These are phyloP conservation scores for Sicyos baderoa DNA, from an alignment of 306 rosid species.

Conservation along the genomic window DNA sequence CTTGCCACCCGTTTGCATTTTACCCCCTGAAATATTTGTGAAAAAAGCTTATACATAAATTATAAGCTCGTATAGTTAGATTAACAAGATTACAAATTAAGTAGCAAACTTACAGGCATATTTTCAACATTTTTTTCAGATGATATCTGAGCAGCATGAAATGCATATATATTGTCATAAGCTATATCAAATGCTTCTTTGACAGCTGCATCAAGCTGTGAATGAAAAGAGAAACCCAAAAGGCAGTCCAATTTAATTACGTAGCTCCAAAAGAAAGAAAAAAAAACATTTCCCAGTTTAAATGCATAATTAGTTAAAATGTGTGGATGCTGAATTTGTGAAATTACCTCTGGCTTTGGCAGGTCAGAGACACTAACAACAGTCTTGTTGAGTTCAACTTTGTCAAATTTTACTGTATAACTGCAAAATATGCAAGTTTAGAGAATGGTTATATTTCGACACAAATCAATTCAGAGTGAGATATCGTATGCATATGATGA, in stretches of 20 bases:
- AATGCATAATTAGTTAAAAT: background rate
- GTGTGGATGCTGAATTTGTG: conserved; percentile 8
- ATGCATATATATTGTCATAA: conserved; percentile 80
- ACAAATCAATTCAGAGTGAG: background rate
- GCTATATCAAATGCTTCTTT: conserved; percentile 89
- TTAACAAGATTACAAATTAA: conserved; percentile 5
- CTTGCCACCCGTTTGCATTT: conserved; percentile 92
- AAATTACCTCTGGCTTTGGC: conserved; percentile 77
- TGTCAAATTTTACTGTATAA: conserved; percentile 72
- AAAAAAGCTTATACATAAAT: conserved; percentile 14
- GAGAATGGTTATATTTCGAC: background rate
- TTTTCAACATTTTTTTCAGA: conserved; percentile 66
- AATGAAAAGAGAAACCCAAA: background rate
- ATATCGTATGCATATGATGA: background rate
- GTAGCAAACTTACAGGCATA: conserved; percentile 63
- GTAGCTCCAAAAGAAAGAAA: background rate
- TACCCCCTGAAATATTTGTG: conserved; percentile 60
- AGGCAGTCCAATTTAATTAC: background rate
- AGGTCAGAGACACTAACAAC: conserved; percentile 65
- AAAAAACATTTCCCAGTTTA: background rate
- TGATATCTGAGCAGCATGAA: conserved; percentile 84
- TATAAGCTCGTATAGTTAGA: background rate
- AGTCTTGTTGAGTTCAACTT: conserved; percentile 49
- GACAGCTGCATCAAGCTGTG: conserved; percentile 55
- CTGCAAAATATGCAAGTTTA: conserved; percentile 32